Base-by-base conservation (phyloP, 2,329 filamentous ascomycete genomes). In the Cladosporium sp. region DNA sequence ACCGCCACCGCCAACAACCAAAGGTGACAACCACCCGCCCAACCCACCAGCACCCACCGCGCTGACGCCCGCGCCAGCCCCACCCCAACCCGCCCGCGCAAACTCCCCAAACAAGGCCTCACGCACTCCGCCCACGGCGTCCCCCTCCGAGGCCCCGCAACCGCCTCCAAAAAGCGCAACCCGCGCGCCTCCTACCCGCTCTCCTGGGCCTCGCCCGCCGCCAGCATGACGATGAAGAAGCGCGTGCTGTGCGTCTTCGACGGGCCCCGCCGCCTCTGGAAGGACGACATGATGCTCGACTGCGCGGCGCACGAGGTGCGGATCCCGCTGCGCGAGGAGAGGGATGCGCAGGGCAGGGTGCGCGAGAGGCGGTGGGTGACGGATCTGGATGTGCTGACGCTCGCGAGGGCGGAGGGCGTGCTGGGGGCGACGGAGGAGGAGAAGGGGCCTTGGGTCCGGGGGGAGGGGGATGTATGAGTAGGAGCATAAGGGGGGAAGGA, bases 221-320 rank as follows among this genome's bases (percentile, higher is more conserved):
- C 89, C 64, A 90, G 93, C 75, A 95, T 97, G 89, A 95, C 87
- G 67, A 95, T 95, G 83, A 96, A 95, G 82, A 96, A 96, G 81
- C 87, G 93, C 28, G 89, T 96, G 52, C 78, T 97, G 64, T 89
- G 89, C 58, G 88, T 95, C 16, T 98, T 95, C 64, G 90, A 97
- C 66, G 93, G 93, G 0, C 80, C 80, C 13, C 84, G 91, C 49
- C 84, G 92, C 40, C 79, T 98, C 46, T 93, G 88, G 81, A 97
- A 97, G 76, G 93, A 98, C 67, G 93, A 98, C 72, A 93, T 97
- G 89, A 95, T 96, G 90, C 84, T 98, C 46, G 89, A 91, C 61
- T 28, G 22, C 22, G 90, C 87, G 13, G 90, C 95, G 63, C 91
- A 93, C 65, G 93, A 98, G 72, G 89, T 97, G 35, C 89, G 92